phyloP scores from a whole-genome alignment of 352 stramenopile genomes.

The Phytophthora hibernalis region DNA sequence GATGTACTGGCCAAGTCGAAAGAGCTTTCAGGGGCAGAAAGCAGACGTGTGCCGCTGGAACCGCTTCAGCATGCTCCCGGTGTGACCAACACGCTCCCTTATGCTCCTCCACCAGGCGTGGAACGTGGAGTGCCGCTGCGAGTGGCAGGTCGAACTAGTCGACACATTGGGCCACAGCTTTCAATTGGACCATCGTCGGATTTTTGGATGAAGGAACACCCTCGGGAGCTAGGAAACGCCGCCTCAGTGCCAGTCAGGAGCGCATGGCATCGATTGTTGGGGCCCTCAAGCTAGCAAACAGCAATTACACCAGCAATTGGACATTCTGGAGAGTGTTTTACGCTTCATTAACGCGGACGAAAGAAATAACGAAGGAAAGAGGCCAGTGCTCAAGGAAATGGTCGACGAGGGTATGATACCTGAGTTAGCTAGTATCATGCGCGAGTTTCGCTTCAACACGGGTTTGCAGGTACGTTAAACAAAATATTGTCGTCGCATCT shows the following conservation, averaged over 20 bases:
- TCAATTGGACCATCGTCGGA: slow-evolving; percentile 1
- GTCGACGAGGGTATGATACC: slow-evolving; percentile 50
- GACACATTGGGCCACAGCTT: slow-evolving; percentile 22
- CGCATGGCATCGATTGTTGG: slow-evolving; percentile 36
- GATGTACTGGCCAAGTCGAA: slow-evolving; percentile 51
- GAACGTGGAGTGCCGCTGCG: slow-evolving; percentile 44
- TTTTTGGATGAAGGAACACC: not conserved
- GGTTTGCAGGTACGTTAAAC: slow-evolving; percentile 48
- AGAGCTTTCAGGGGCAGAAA: slow-evolving; percentile 27
- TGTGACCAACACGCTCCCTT: slow-evolving; percentile 39
- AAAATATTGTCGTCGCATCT: not conserved
- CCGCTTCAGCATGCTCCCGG: slow-evolving; percentile 19
- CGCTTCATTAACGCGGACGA: slow-evolving; percentile 38
- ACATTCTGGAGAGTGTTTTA: slow-evolving; percentile 47
- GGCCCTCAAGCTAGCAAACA: slow-evolving; percentile 47
- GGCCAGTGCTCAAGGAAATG: slow-evolving; percentile 46
- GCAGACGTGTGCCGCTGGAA: slow-evolving; percentile 26
- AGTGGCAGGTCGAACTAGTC: slow-evolving; percentile 14
- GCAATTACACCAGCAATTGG: slow-evolving; percentile 48
- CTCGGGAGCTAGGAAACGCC: slow-evolving; percentile 6
- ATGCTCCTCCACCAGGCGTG: slow-evolving; percentile 29
- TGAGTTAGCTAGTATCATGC: slow-evolving; percentile 48
- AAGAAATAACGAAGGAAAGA: slow-evolving; percentile 34
- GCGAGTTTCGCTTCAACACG: slow-evolving; percentile 75
- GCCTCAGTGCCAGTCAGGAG: slow-evolving; percentile 25